phyloP scores from a whole-genome alignment of 176 grass and related monocot species.

The Oryza longistaminata region DNA sequence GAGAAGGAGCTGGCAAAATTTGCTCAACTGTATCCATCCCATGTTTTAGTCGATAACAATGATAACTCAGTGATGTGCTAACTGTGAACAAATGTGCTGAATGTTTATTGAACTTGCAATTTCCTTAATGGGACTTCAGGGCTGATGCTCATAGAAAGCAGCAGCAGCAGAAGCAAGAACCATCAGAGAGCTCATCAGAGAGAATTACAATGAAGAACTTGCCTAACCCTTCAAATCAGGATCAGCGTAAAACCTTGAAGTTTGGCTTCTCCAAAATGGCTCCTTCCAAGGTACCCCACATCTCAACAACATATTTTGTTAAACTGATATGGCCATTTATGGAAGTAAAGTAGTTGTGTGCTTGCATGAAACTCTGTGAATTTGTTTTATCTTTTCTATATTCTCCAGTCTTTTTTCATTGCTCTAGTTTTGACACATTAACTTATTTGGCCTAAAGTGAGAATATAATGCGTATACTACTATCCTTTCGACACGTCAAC shows the following conservation, averaged over 20 bases:
- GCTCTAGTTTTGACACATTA: not conserved
- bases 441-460: not conserved
- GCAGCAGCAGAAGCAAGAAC: slow-evolving; percentile 65
- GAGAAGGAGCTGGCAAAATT: slow-evolving; percentile 97
- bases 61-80: not conserved
- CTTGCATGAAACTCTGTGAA: not conserved
- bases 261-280: slow-evolving; percentile 83
- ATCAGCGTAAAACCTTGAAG: slow-evolving; percentile 78
- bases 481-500: not conserved
- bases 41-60: not conserved
- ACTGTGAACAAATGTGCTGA: not conserved
- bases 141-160: slow-evolving; percentile 87
- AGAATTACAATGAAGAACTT: slow-evolving; percentile 28
- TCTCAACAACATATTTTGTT: slow-evolving; percentile 12
- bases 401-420: not conserved
- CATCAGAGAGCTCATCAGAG: slow-evolving; percentile 34
- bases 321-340: not conserved
- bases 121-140: slow-evolving; percentile 50
- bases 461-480: not conserved
- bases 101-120: slow-evolving; percentile 29
- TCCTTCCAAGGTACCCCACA: slow-evolving; percentile 59
- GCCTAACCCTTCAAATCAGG: slow-evolving; percentile 45
- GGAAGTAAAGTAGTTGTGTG: not conserved
- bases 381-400: not conserved
- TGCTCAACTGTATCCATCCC: slow-evolving; percentile 73